Evolutionary conservation across 2,329 filamentous ascomycete species (phyloP), one percentile per base, ranked within the genome.

Genomic region (Pezicula carpinea): DNA sequence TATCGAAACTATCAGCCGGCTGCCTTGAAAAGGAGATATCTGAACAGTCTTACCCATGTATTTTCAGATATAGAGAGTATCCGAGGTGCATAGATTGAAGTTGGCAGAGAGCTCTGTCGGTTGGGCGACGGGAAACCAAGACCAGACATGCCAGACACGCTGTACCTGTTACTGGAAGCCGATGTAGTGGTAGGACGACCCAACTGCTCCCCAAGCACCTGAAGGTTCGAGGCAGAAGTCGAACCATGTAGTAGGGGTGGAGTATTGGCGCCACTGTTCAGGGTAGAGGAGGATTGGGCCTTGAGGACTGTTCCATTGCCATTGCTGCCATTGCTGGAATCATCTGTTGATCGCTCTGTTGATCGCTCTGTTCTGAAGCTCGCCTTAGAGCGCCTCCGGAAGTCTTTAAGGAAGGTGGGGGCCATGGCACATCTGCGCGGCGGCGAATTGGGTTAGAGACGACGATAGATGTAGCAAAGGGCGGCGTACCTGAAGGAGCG

Each of bases 61-160:
- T 86, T 87, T 54, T 96, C 89, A 8, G 80, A 74, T 33, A 96
- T 74, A 29, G 91, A 96, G 36, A 84, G 71, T 33, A 96, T 80
- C 57, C 82, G 81, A 19, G 92, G 91, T 23, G 89, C 87, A 68
- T 88, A 92, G 36, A 85, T 82, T 45, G 90, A 96, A 15, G 83
- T 77, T 6, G 85, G 80, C 52, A 79, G 69, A 53, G 71, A 76
- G 46, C 69, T 73, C 61, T 76, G 79, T 50, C 77, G 77, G 56
- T 73, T 75, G 22, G 72, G 64, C 19, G 73, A 59, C 68, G 78
- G 76, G 19, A 78, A 73, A 15, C 79, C 79, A 41, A 84, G 62
- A 23, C 82, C 81, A 23, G 77, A 70, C 77, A 83, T 82, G 50
- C 79, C 80, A 26, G 75, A 75, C 21, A 86, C 77, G 61, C 83